These are phyloP conservation scores for Globisporangium middletonii DNA, from an alignment of 352 stramenopile genomes.

Conservation along the genomic window DNA sequence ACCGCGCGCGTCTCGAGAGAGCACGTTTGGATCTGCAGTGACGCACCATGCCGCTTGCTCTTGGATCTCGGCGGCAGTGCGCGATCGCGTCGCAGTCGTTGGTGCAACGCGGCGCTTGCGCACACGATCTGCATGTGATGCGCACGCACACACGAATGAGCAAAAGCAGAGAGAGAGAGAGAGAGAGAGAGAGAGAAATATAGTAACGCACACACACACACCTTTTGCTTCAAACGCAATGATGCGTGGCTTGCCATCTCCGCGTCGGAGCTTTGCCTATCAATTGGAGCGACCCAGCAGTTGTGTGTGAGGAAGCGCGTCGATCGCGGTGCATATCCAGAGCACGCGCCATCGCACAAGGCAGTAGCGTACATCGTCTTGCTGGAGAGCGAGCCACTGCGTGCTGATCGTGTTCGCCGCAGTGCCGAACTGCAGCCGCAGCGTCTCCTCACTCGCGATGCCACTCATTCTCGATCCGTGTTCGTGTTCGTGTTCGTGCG, in stretches of 20 bases:
- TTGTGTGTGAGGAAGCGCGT: not conserved
- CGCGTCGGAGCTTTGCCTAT: constrained; percentile 21
- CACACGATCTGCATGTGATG: constrained; percentile 26
- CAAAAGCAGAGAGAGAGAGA: not conserved
- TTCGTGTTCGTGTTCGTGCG: too few relatives aligned
- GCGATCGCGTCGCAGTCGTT: constrained; percentile 7
- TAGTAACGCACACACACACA: not conserved
- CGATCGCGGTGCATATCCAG: too few relatives aligned
- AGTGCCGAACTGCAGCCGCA: constrained; percentile 69
- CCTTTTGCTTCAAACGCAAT: constrained; percentile 78
- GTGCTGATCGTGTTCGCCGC: constrained; percentile 60
- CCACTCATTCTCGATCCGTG: not conserved
- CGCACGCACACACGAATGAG: not conserved
- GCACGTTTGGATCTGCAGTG: not conserved
- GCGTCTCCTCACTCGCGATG: constrained; percentile 35
- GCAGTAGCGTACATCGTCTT: constrained; percentile 21
- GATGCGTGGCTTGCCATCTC: constrained; percentile 35
- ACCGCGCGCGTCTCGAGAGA: not conserved
- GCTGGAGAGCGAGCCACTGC: constrained; percentile 48
- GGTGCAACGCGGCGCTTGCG: constrained; percentile 22
- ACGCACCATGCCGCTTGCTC: constrained; percentile 33
- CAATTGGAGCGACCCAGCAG: not conserved
- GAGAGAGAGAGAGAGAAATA: not conserved
- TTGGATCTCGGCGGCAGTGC: constrained; percentile 16
- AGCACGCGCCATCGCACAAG: not conserved